Percentiles rank a stretch among this genome's conserved stretches.
phyloP scores from a whole-genome alignment of 1,139 yeast species.

The Nematodospora anomalae region DNA sequence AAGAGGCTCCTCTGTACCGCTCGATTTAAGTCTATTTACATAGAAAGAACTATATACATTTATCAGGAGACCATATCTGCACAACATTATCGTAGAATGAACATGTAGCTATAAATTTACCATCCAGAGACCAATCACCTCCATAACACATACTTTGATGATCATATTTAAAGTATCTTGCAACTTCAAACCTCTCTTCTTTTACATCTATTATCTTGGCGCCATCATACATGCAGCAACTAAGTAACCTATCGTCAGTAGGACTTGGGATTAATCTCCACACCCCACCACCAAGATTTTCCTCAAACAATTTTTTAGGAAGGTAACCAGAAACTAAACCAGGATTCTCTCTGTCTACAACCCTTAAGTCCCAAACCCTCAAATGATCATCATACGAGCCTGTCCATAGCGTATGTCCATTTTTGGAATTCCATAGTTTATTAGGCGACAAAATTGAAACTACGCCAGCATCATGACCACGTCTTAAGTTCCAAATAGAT shows the following conservation, averaged over 20 bases:
- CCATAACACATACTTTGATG: conserved; percentile 96
- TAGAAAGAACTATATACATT: conserved; percentile 8
- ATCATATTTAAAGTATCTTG: conserved; percentile 57
- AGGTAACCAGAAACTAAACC: conserved; percentile 45
- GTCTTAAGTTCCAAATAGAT: conserved; percentile 54
- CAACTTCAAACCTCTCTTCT: conserved; percentile 40
- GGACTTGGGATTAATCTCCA: conserved; percentile 83
- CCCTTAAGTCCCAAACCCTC: conserved; percentile 67
- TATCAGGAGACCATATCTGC: conserved; percentile 61
- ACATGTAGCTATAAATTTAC: conserved; percentile 63
- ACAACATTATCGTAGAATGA: conserved; percentile 86
- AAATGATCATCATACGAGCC: conserved; percentile 90
- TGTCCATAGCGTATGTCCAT: conserved; percentile 67
- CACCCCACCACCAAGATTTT: conserved; percentile 86
- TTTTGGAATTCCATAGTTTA: conserved; percentile 37
- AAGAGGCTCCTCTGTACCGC: conserved; percentile 90
- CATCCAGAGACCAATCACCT: conserved; percentile 74
- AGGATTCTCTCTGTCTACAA: conserved; percentile 40
- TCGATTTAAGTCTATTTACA: conserved; percentile 51
- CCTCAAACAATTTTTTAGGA: conserved; percentile 44
- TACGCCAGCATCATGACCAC: conserved; percentile 84
- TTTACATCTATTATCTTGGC: conserved; percentile 57
- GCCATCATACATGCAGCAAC: conserved; percentile 96
- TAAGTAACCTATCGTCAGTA: conserved; percentile 51
- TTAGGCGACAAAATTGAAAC: conserved; percentile 66